Base-by-base conservation (phyloP, 1,139 yeast species). In the Yamadazyma spencermartinsiae region DNA sequence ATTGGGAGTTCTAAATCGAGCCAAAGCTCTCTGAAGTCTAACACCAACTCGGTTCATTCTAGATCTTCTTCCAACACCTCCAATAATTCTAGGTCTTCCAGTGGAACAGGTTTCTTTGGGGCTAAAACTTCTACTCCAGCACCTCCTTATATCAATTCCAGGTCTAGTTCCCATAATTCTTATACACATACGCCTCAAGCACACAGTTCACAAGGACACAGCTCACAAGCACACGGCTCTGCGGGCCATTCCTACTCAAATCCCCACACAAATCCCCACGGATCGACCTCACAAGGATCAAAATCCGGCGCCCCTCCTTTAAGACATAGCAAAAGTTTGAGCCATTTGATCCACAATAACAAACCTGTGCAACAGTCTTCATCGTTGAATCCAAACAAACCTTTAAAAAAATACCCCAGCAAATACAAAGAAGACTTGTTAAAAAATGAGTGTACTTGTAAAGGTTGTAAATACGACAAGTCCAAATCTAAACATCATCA, bases 351-450 rank as follows among this genome's bases (percentile, higher is more conserved):
- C 16, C 41, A 39, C 21, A 33, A 37, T 11, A 32, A 32, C 20
- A 28, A 28, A 19, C 33, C 33, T 3, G 24, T 19, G 11, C 33
- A 30, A 18, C 33, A 30, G 11, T 19, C 39, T 12, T 30, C 43
- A 5, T 3, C 23, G 4, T 19, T 12, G n/a, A 35, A 19, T 10
- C 24, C 44, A 4, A 12, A 32, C 18, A 36, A 34, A 14, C 11
- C 38, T 14, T 24, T 23, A 4, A 43, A 40, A 23, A 43, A 26
- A 18, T 18, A 29, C 9, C 46, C 42, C 12, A 35, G 29, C 25
- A 41, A 36, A 26, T 45, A 45, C 29, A 43, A 42, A 33, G 52
- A 48, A 31, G 51, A 46, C 28, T 35, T 48, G 8, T 31, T 48
- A 12, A 38, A 35, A 14, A 33, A 41, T 21, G 51, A 48, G 4